Base-by-base conservation (phyloP, 2,329 filamentous ascomycete genomes). In the Colletotrichum destructivum region DNA sequence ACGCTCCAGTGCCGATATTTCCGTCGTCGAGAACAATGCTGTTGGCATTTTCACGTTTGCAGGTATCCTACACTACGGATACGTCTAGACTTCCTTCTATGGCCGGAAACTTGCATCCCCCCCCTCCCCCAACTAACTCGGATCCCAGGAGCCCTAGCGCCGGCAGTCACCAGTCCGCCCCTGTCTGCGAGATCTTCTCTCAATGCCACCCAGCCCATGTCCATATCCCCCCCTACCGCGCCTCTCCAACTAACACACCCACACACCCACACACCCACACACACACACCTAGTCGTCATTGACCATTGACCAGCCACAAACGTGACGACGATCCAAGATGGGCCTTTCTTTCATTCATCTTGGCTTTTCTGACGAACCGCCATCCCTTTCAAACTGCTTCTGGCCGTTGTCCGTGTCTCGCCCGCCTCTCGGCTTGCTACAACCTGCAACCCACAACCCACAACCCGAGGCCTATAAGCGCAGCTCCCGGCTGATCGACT, bases 281-380 rank as follows among this genome's bases (percentile, higher is more conserved):
- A 35, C 31, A 35, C 31, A 9, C 31, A 35, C 31, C 31, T 35
- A 35, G 31, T 35, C 31, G 31, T 35, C 31, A 35, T 35, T 35
- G 31, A 35, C 46, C 46, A 62, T 62, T 42, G 35, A 21, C 42
- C n/a, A 62, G 60, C 46, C 46, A 42, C 46, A 38, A 46, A 62
- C 31, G 46, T 31, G n/a, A 62, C 46, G 21, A 46, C 46, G 44
- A 62, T 51, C 59, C 31, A 35, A 35, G 31, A 35, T 35, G 31
- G 13, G 18, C 31, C 5, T 4, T 21, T 23, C 54, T 56, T 56
- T 56, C 51, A 18, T 54, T 23, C 23, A 51, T 23, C 23, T 40
- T 47, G 52, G 26, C 26, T 35, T 26, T 61, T 47, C 21, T 47
- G 57, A 61, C n/a, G 55, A 44, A 59, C 55, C 23, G 8, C 21